Base-by-base conservation (phyloP, 768 basidiomycete species). In the Dioszegia crocea region DNA sequence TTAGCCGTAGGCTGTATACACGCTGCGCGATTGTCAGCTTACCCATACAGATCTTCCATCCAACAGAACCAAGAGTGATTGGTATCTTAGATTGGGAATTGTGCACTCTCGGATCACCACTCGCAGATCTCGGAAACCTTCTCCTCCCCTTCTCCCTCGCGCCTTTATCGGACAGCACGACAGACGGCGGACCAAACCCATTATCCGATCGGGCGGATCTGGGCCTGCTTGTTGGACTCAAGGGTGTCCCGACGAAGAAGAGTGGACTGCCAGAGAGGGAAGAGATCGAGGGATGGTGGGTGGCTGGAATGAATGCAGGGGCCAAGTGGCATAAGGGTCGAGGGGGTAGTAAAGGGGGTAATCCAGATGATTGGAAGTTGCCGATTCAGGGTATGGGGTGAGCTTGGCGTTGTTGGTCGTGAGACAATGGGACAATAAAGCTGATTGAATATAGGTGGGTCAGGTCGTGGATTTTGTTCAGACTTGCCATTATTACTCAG, bases 1-100 rank as follows among this genome's bases (percentile, higher is more conserved):
- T 39, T n/a, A 14, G 29, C 30, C 11, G 38, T 6, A 14, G 14
- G 33, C 14, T 33, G 14, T 6, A 6, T 33, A 6, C 14, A 14
- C 33, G 14, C 14, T 6, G 6, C 33, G 33, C 6, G 8, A 33
- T 33, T 33, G 14, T 4, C 33, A 44, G 17, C 19, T 31, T 21
- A 31, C n/a, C 3, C 12, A 17, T 23, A 17, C 39, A 78, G 77
- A 79, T 80, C 63, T 98, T 96, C 78, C 93, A 98, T 67, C 87
- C 88, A 0, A 89, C 86, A 0, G 87, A 97, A 77, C 90, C 92
- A 61, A 81, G 83, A 40, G 92, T 98, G 3, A 91, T 98, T 62
- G 96, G 91, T 4, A 91, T 99, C 38, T 77, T 99, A 49, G 94
- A 99, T 71, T 99, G 94, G 94, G 94, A 99, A 73, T 79, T 99